Percentiles rank a stretch among this genome's conserved stretches.
These are phyloP conservation scores for Sugiyamaella lignohabitans DNA, from an alignment of 805 yeast species.

Conservation along the genomic window DNA sequence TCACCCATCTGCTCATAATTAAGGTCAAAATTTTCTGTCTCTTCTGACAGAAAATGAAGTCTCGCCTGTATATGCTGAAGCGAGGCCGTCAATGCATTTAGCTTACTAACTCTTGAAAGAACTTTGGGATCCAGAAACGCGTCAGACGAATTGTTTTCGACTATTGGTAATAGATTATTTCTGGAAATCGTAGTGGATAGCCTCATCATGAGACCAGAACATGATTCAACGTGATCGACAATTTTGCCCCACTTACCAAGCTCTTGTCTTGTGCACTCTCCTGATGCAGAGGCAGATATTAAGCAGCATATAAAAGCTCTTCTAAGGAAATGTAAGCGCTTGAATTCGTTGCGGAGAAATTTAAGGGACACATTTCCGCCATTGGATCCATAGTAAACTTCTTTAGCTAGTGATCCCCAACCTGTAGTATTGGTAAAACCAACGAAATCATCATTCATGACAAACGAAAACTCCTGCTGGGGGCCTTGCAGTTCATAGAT, in stretches of 20 bases:
- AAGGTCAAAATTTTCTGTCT: conserved; percentile 8
- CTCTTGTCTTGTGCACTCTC: conserved; percentile 20
- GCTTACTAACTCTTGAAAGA: background rate
- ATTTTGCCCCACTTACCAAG: conserved; percentile 23
- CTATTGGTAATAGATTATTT: conserved; percentile 7
- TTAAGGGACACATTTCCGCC: conserved; percentile 25
- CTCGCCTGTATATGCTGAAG: conserved; percentile 1
- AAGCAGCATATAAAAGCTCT: conserved; percentile 40
- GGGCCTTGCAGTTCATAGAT: conserved; percentile 35
- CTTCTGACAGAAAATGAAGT: conserved; percentile 20
- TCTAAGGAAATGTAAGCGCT: conserved; percentile 35
- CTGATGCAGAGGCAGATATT: conserved; percentile 31
- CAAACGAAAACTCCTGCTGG: conserved; percentile 18
- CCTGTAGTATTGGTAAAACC: conserved; percentile 7
- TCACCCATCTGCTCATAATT: conserved; percentile 19
- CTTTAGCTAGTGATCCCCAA: conserved; percentile 3
- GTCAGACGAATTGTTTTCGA: background rate
- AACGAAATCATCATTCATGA: conserved; percentile 5
- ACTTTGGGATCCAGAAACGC: background rate
- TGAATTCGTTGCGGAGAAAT: conserved; percentile 29
- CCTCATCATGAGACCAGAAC: conserved; percentile 13
- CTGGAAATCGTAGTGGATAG: conserved; percentile 13
- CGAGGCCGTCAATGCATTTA: background rate
- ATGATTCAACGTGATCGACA: conserved; percentile 20
- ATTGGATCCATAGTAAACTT: conserved; percentile 20